Base-by-base conservation (phyloP, 306 rosid genomes). In the Casuarina glauca region DNA sequence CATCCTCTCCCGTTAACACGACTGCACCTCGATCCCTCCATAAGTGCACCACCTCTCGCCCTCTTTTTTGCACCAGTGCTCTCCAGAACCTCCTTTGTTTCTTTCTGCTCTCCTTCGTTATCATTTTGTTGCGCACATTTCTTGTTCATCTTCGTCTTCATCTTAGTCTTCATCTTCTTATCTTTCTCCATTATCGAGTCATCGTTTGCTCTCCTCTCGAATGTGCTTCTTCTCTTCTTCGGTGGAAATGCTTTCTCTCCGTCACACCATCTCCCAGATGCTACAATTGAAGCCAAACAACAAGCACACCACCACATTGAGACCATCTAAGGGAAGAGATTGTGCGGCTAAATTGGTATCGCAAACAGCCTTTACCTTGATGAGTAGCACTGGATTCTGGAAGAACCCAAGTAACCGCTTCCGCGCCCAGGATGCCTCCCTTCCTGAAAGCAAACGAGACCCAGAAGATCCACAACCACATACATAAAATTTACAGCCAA, bases 21-120 rank as follows among this genome's bases (percentile, higher is more conserved):
- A 79, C 99, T 96, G 91, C 99, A 96, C 93, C 98, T 51, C 5
- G 99, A 96, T 5, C 99, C 99, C 83, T 96, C 98, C 99, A 91
- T 90, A 0, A 96, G 39, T 78, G 83, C 82, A 43, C 84, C 84
- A 8, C 90, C 87, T 64, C 90, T 82, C 7, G 73, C 81, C 67
- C 75, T 82, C 88, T 84, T 90, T 75, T 78, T 91, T 4, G 69
- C 39, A 4, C 46, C 72, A 15, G 52, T n/a, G 36, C 44, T 50
- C 6, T 61, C 77, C 46, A 4, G 9, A 12, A 66, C 78, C 2
- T 55, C 13, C 75, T 77, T 80, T 4, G 76, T 41, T 32, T 76
- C 74, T 62, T 55, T 75, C 11, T 36, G 38, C 1, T 67, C 75
- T 1, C 38, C 79, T 6, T 16, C 64, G 9, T 46, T 72, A 0